Percentiles rank a stretch among this genome's conserved stretches.
phyloP scores from a whole-genome alignment of 163 green algal genomes.

The Chloromonas sp. region DNA sequence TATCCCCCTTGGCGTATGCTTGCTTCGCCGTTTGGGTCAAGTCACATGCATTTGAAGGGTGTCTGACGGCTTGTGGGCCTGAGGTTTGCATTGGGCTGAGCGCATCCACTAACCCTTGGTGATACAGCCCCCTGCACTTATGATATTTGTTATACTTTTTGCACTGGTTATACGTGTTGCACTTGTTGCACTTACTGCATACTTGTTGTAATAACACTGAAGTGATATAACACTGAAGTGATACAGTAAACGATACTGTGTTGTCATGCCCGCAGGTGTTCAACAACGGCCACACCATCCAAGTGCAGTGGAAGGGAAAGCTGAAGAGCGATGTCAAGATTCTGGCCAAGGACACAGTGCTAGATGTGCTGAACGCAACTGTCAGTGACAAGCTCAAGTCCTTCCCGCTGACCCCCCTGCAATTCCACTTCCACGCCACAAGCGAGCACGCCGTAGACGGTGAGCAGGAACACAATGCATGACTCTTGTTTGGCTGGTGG shows the following conservation, averaged over 20 bases:
- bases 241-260: too few species aligned
- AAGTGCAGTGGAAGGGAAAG: slow-evolving; percentile 6
- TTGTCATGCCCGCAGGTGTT: slow-evolving; percentile 3
- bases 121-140: too few species aligned
- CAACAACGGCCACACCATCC: slow-evolving; percentile 18
- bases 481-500: too few species aligned
- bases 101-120: too few species aligned
- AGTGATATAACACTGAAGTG: not conserved
- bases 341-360: not conserved
- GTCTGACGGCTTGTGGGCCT: too few species aligned
- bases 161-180: too few species aligned
- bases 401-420: slow-evolving; percentile 26
- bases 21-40: too few species aligned
- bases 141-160: too few species aligned
- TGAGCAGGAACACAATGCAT: not conserved
- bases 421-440: slow-evolving; percentile 63
- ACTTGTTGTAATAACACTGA: not conserved
- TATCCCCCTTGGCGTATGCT: too few species aligned
- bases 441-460: not conserved
- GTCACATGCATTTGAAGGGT: too few species aligned
- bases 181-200: not conserved
- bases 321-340: not conserved
- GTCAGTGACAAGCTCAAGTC: not conserved
- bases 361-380: not conserved
- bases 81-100: too few species aligned